Evolutionary conservation across 257 asterid genomes (phyloP).

Genomic region (Penstemon davidsonii): DNA sequence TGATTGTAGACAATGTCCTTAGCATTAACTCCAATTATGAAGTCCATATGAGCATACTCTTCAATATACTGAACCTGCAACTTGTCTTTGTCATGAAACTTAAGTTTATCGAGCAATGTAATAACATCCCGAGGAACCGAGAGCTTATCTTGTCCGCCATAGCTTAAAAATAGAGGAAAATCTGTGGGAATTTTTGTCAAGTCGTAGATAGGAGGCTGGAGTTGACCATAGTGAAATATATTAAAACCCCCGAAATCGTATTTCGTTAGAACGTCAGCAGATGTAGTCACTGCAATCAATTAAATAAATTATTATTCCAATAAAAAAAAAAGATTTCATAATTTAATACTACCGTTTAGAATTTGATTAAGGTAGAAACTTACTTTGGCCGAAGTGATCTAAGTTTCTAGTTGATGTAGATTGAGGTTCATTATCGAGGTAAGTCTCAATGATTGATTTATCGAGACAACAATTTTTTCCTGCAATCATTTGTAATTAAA

Average conservation of each 20-base stretch:
- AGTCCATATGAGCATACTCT: conserved; percentile 68
- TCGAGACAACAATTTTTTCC: conserved; percentile 73
- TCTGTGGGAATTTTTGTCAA: no score
- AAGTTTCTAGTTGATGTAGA: conserved; percentile 66
- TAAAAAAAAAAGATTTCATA: background rate
- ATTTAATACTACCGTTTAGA: no score
- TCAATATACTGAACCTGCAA: conserved; percentile 51
- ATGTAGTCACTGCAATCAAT: no score
- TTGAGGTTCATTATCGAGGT: conserved; percentile 59
- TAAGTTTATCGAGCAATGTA: conserved; percentile 42
- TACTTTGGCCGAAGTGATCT: conserved; percentile 66
- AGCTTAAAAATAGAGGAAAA: no score
- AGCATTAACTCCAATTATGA: conserved; percentile 52
- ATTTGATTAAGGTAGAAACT: conserved; percentile 18
- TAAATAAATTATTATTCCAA: background rate
- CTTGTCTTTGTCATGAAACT: conserved; percentile 36
- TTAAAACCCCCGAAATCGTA: no score
- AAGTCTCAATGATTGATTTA: conserved; percentile 33
- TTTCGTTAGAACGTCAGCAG: no score
- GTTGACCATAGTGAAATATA: no score
- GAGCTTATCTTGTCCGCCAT: conserved; percentile 15
- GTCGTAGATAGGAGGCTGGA: no score
- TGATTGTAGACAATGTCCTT: conserved; percentile 51
- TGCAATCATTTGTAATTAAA: conserved; percentile 20
- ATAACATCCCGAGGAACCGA: conserved; percentile 52